Percentiles rank a stretch among this genome's conserved stretches.
These are phyloP conservation scores for maize (Zea mays) DNA, from an alignment of 176 grass and related monocot species.

Conservation along the genomic window Zm-B73-REFERENCE-NAM-5.0 NC_050103.1:149280001-149280500, in stretches of 20 bases:
- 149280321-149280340: background rate
- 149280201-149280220: background rate
- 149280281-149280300: background rate
- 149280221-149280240: background rate
- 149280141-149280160: background rate
- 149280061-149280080: background rate
- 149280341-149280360: background rate
- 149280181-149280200: background rate
- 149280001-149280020: background rate
- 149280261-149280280: background rate
- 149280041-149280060: background rate
- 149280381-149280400: background rate
- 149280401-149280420: background rate
- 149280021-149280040: background rate
- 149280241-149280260: background rate
- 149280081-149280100: background rate
- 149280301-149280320: background rate
- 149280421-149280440: background rate
- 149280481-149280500: background rate
- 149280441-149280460: background rate
- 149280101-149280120: background rate
- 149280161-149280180: background rate
- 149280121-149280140: background rate
- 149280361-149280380: background rate
- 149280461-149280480: background rate